Percentiles rank a stretch among this genome's conserved stretches.
phyloP scores from a whole-genome alignment of 768 basidiomycete genomes.

The Austroboletus eburneus region DNA sequence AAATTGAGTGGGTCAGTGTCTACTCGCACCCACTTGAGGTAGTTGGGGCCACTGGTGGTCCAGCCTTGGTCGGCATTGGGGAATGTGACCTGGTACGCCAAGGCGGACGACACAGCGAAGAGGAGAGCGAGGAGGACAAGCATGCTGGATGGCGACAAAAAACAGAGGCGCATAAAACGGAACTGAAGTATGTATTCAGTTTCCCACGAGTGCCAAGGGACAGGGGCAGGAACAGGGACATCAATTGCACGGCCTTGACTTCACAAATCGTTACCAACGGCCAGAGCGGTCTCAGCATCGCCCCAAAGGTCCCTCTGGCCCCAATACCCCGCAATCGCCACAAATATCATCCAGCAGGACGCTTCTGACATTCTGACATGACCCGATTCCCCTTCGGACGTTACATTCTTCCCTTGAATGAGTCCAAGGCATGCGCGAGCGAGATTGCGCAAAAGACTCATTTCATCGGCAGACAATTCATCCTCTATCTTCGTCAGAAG shows the following conservation, averaged over 20 bases:
- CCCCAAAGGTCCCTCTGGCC: constrained; percentile 78
- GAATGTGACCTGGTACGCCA: constrained; percentile 59
- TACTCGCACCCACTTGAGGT: constrained; percentile 61
- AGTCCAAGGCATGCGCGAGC: constrained; percentile 64
- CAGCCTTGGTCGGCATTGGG: constrained; percentile 50
- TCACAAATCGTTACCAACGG: too few relatives aligned
- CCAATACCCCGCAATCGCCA: constrained; percentile 65
- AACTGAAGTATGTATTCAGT: neutral
- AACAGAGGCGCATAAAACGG: neutral
- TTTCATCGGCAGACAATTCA: constrained; percentile 68
- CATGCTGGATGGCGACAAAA: constrained; percentile 33
- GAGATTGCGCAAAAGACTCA: constrained; percentile 69
- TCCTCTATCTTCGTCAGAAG: constrained; percentile 69
- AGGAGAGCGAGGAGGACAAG: constrained; percentile 39
- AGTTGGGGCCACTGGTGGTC: constrained; percentile 51
- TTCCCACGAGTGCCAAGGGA: constrained; percentile 22
- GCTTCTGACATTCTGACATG: constrained; percentile 30
- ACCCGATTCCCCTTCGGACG: constrained; percentile 6
- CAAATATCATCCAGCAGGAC: constrained; percentile 74
- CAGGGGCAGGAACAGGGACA: too few relatives aligned
- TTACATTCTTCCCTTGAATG: constrained; percentile 31
- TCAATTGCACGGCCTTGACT: too few relatives aligned
- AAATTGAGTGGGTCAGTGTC: constrained; percentile 65
- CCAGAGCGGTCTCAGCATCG: constrained; percentile 60
- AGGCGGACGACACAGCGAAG: constrained; percentile 50